Evolutionary conservation across 805 yeast genomes (phyloP), one percentile per base, ranked within the genome.

Genomic region (Pichia rugopelliculosa): DNA sequence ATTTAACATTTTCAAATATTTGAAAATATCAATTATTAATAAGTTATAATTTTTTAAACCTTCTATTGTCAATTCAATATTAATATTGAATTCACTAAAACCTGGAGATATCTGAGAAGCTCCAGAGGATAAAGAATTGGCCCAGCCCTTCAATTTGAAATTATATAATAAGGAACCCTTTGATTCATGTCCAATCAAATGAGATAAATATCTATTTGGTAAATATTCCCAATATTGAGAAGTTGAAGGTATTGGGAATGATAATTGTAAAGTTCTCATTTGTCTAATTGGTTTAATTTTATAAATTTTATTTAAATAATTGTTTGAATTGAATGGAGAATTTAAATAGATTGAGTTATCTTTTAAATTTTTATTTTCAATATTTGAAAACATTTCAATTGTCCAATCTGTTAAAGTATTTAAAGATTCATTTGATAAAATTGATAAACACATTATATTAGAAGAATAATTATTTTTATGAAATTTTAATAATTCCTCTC

Each of bases 101-200:
- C 84, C 93, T 41, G 79, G 72, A 23, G 89, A 81, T 9, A 83
- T 74, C 33, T 77, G 74, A 54, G 79, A 73, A 37, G 78, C 74
- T 9, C 96, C 96, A 30, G 89, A 80, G 34, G 88, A 78, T 45
- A 91, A 72, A 17, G 77, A 82, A 55, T 78, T 84, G 7, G 91
- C 96, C 88, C 90, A 86, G 13, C 90, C 85, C 53, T 75, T 69
- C 30, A 68, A 61, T 66, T 88, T 91, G 54, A 91, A 75, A 53
- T 73, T 75, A 47, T 81, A 76, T 33, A 88, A 71, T 18, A 91
- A 63, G 2, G 96, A 88, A 2, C 98, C 98, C 42, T 82, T 74
- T 42, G 93, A 86, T 68, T 91, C 99, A 64, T 91, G 98, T 37
- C 98, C 98, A 42, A 91, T 68, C 45, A 93, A 70, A 63, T 93